Base-by-base conservation (phyloP, 495 filamentous ascomycete genomes). In the Hypoxylon intermedium region DNA sequence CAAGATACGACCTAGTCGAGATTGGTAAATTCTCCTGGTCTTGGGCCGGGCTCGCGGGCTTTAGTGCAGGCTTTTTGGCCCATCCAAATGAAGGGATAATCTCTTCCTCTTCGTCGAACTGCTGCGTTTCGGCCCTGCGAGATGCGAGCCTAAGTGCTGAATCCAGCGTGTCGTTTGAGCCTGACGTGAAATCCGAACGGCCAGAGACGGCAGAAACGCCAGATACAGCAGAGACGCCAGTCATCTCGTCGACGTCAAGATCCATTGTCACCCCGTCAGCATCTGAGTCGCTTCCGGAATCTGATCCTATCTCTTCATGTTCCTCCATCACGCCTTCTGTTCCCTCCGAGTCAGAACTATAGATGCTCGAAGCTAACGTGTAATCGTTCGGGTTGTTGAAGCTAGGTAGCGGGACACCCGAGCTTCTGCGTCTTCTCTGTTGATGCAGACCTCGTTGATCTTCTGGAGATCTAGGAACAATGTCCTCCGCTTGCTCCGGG, bases 201-300 rank as follows among this genome's bases (percentile, higher is more conserved):
- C 68, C 70, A 9, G 87, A 87, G 21, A 79, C 79, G 19, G 77
- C 76, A 30, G 86, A 87, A 6, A 73, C 81, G 45, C 78, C 73
- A 5, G 89, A 89, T 19, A 83, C 82, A 43, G 78, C 73, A 5
- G 89, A 89, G 18, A 83, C 82, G 37, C 79, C 84, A 0, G 91
- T 92, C 62, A 87, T 81, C 58, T 91, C 89, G 49, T 88, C 84
- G 6, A 75, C 77, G 54, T 84, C 83, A 47, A 91, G 72, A 21
- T 87, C 90, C 85, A 91, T 90, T 44, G 85, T 82, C 21, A 89
- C 91, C 34, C 83, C 89, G 63, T 90, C 87, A 46, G 87, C 87
- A 34, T 89, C 88, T 0, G 79, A 79, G 62, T 85, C 79, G 34
- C 75, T 78, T 41, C 76, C 78, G 6, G 79, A 83, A 53, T 73